These are phyloP conservation scores for Sporothrix pallida DNA, from an alignment of 2,329 filamentous ascomycete genomes.

Conservation along the genomic window DNA sequence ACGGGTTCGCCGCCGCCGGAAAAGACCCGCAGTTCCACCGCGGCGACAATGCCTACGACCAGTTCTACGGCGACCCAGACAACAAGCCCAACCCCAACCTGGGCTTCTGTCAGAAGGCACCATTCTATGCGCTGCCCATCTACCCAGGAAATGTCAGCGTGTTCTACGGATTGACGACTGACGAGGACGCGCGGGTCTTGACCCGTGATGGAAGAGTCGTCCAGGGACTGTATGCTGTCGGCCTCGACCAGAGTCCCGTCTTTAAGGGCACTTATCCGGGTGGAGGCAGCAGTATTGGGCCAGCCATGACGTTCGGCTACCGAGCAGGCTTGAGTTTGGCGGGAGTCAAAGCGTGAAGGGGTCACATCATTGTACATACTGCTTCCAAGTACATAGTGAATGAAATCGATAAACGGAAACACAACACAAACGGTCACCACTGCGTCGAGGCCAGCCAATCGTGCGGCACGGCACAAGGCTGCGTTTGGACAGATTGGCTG, in stretches of 20 bases:
- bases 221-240: neutral
- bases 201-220: neutral
- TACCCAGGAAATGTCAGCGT: neutral
- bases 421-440: too few relatives aligned
- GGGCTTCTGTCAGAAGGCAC: neutral
- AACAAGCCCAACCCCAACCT: neutral
- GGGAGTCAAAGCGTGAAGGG: neutral
- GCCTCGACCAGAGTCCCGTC: constrained; percentile 1
- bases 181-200: neutral
- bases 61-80: neutral
- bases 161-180: neutral
- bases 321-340: neutral
- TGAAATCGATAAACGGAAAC: too few relatives aligned
- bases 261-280: neutral
- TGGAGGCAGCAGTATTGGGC: neutral
- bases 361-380: too few relatives aligned
- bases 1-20: neutral
- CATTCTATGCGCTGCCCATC: neutral
- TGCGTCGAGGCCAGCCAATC: too few relatives aligned
- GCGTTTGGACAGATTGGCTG: too few relatives aligned
- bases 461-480: too few relatives aligned
- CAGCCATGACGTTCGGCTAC: neutral
- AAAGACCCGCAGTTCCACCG: neutral
- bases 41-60: constrained; percentile 7
- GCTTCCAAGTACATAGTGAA: too few relatives aligned